A percentile compares a stretch with the other conserved stretches of the same genome.
phyloP scores from a whole-genome alignment of 2,329 filamentous ascomycete species.

The Talaromyces funiculosus region DNA sequence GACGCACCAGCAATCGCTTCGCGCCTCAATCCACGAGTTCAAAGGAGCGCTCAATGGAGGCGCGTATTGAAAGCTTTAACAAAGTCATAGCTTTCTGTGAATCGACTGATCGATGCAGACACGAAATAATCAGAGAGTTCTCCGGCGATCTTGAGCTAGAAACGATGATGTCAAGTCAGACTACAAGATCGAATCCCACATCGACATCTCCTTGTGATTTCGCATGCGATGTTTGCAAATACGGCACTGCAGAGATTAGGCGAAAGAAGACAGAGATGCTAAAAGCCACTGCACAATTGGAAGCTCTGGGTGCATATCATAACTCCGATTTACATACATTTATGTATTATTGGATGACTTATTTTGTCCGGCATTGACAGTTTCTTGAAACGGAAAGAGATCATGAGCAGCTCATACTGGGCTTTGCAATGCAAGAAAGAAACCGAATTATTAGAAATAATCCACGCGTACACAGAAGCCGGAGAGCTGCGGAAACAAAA shows the following conservation, averaged over 20 bases:
- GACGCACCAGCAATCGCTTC: slow-evolving; percentile 44
- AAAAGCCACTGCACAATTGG: background rate
- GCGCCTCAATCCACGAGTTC: slow-evolving; percentile 35
- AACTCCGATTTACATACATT: background rate
- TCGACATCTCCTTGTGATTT: slow-evolving; percentile 55
- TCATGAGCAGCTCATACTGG: background rate
- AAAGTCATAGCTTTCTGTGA: slow-evolving; percentile 78
- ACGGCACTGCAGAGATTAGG: slow-evolving; percentile 52
- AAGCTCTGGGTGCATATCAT: background rate
- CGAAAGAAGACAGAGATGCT: slow-evolving; percentile 43
- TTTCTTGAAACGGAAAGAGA: too few species aligned
- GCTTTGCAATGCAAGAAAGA: background rate
- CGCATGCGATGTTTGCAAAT: slow-evolving; percentile 75
- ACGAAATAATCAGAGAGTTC: slow-evolving; percentile 67
- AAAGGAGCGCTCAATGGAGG: slow-evolving; percentile 32
- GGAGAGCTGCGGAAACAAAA: background rate
- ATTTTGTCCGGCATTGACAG: background rate
- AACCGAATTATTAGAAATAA: background rate
- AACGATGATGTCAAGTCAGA: slow-evolving; percentile 22
- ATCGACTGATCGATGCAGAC: slow-evolving; percentile 64
- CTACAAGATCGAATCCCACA: background rate
- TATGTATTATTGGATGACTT: slow-evolving; percentile 1
- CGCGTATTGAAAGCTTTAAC: slow-evolving; percentile 57
- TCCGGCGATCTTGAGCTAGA: slow-evolving; percentile 59
- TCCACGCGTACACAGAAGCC: background rate